These are phyloP conservation scores for Lachancea kluyveri DNA, from an alignment of 805 yeast genomes.

Conservation along the genomic window DNA sequence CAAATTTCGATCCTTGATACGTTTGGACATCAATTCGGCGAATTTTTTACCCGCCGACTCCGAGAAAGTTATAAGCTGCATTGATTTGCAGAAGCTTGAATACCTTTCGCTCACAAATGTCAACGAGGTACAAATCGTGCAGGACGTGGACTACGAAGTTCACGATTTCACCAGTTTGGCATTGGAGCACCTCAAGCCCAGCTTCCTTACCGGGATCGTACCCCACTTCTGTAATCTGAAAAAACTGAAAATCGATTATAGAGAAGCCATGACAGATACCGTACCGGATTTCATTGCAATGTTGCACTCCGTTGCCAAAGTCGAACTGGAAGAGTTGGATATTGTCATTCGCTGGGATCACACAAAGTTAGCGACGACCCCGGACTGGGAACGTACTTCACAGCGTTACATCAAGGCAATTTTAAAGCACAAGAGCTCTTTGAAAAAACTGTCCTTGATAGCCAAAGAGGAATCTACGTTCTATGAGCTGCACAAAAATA, in stretches of 20 bases:
- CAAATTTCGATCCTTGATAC: constrained; percentile 1
- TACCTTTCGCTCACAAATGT: constrained; percentile 32
- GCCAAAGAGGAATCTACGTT: constrained; percentile 35
- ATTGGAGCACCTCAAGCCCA: constrained; percentile 10
- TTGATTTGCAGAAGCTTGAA: constrained; percentile 13
- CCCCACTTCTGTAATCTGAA: constrained; percentile 24
- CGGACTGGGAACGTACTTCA: constrained; percentile 20
- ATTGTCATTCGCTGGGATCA: constrained; percentile 37
- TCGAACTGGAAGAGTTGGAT: constrained; percentile 33
- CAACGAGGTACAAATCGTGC: constrained; percentile 31
- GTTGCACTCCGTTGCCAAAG: constrained; percentile 12
- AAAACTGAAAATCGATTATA: constrained; percentile 34
- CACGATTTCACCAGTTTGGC: constrained; percentile 9
- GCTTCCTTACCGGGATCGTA: constrained; percentile 26
- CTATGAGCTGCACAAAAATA: constrained; percentile 27
- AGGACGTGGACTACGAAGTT: constrained; percentile 13
- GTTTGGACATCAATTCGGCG: constrained; percentile 7
- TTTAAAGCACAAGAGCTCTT: constrained; percentile 13
- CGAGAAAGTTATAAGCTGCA: neutral
- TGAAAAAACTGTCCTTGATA: constrained; percentile 36
- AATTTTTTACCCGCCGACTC: constrained; percentile 6
- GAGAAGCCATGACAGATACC: constrained; percentile 37
- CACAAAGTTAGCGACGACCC: constrained; percentile 23
- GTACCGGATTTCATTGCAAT: constrained; percentile 32
- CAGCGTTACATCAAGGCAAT: constrained; percentile 15